Evolutionary conservation across 1,139 yeast species (phyloP), one percentile per base, ranked within the genome.

Genomic region (Sugiyamaella paludigena): DNA sequence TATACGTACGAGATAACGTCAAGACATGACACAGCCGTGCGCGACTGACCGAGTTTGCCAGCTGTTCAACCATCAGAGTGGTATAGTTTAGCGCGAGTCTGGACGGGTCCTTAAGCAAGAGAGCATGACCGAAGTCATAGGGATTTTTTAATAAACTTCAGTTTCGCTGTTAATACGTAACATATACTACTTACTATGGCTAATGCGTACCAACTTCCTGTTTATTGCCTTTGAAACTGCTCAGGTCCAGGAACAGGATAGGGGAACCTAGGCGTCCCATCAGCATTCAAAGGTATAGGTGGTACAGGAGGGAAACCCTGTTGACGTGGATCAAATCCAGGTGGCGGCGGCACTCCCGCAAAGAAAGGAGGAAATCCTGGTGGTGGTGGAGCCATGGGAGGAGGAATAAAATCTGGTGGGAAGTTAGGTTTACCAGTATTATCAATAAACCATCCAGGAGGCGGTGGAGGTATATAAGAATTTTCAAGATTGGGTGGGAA

Each of bases 201-300:
- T 19, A 19, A 19, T 19, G 5, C 24, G 24, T 19, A 19, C 24
- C 5, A 19, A 30, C 33, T 30, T 3, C 13, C 33, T 30, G 4
- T 4, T 30, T 12, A 30, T 30, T 12, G 16, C 36, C 28, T 34
- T 32, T 24, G 48, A 32, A 24, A 33, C 28, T 40, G 33, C 13
- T 41, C 43, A 48, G 12, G 51, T 85, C 87, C 51, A 94, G 45
- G 39, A 43, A 39, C 24, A 28, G 48, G 38, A 39, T 43, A 30
- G 13, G 50, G 53, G 26, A 52, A 51, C 30, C 40, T 43, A 11
- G 50, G 50, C 2, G 51, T 49, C 9, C 54, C 52, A 13, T 49
- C 55, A 28, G 53, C 47, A 44, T 52, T 52, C 39, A 53, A 47
- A 12, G 52, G 57, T 19, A 42, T 41, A 24, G 44, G 47, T 13